Base-by-base conservation (phyloP, 768 basidiomycete genomes). In the Auriscalpium vulgare region DNA sequence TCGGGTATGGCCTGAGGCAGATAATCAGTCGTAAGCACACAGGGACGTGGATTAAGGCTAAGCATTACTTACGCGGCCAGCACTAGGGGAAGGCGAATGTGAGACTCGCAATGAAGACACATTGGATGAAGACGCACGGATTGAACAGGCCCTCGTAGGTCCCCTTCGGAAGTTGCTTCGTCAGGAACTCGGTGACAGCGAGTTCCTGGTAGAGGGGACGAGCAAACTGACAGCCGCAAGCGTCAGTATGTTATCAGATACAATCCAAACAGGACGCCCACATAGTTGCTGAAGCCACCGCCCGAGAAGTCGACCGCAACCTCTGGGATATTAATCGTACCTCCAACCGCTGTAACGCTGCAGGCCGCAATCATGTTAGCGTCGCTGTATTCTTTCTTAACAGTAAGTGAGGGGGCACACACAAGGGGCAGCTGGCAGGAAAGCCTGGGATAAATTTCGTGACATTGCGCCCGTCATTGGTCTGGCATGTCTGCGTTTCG, bases 341-440 rank as follows among this genome's bases (percentile, higher is more conserved):
- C 88, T 8, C 88, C 88, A 3, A 91, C 87, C 3, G 83, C 59
- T 4, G 88, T 91, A 17, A 88, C 83, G 59, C 87, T 88, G 21
- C 29, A 29, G 29, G 29, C 4, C 8, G 23, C 29, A 8, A 36
- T 36, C 1, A 52, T 13, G 14, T 44, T 23, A 51, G 16, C 29
- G 47, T 13, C 34, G 47, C 10, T 38, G 34, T 8, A 14, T n/a
- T 17, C n/a, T n/a, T n/a, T n/a, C n/a, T 21, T 8, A 21, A 10
- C 37, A n/a, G 16, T 29, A 1, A 8, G 8, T 7, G 14, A 1
- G 23, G 19, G 7, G 2, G 14, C 13, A 69, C 71, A 56, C 35
- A 73, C 72, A 65, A 75, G 17, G 73, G 72, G 54, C 71, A 84
- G 0, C 73, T 68, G 43, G 85, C 77, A 6, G 87, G 88, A 73